Conservation (phyloP, 176 grass and related monocot species). For the Alloteropsis semialata region DNA sequence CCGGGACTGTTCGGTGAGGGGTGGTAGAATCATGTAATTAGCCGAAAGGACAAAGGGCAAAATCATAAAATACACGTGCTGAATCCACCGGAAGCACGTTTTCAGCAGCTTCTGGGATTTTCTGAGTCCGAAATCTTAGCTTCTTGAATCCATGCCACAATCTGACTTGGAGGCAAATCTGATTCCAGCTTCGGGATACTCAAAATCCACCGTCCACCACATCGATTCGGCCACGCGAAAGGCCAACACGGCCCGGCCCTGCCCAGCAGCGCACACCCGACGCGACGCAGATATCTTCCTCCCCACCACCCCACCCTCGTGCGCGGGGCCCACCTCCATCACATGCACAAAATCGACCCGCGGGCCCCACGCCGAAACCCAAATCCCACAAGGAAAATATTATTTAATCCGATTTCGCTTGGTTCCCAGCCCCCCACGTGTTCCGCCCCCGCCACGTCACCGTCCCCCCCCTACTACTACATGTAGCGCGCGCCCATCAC, state of each 20-base stretch:
- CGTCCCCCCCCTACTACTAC: constrained; percentile 37
- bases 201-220: no score
- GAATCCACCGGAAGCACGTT: no score
- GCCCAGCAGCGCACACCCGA: background rate
- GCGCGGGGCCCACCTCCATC: constrained; percentile 27
- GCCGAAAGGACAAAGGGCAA: no score
- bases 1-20: no score
- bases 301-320: background rate
- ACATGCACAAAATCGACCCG: constrained; percentile 18
- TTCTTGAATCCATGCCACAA: no score
- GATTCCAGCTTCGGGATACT: no score
- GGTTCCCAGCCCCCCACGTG: constrained; percentile 42
- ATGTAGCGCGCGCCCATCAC: constrained; percentile 16
- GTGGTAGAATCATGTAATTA: no score
- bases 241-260: background rate
- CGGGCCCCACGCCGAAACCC: constrained; percentile 16
- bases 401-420: constrained; percentile 29
- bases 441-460: background rate
- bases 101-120: no score
- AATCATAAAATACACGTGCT: no score
- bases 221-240: constrained; percentile 10
- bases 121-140: no score
- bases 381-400: background rate
- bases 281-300: constrained; percentile 12
- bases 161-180: no score